These are phyloP conservation scores for Elsinoe ampelina DNA, from an alignment of 2,329 filamentous ascomycete genomes.

Conservation along the genomic window DNA sequence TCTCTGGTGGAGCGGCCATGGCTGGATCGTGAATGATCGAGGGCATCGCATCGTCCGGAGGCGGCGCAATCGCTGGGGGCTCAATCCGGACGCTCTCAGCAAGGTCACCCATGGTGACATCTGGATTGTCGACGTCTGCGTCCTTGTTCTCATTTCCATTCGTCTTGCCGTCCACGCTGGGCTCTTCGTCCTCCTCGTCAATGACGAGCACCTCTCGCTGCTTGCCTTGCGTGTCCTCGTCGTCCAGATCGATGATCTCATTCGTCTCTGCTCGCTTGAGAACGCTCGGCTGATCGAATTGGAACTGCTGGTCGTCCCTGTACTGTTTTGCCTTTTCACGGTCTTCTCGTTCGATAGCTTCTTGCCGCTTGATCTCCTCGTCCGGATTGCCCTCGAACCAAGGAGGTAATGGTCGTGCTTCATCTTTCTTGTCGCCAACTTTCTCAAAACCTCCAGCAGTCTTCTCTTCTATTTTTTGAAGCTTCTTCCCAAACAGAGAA, in stretches of 20 bases:
- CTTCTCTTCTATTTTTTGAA: conserved; percentile 44
- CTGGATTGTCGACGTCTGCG: not conserved
- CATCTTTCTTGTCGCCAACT: conserved; percentile 35
- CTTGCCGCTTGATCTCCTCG: conserved; percentile 47
- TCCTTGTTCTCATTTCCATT: conserved; percentile 19
- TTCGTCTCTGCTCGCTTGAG: conserved; percentile 47
- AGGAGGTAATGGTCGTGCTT: conserved; percentile 58
- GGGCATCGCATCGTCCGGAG: conserved; percentile 13
- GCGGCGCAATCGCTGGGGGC: conserved; percentile 27
- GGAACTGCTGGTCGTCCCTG: conserved; percentile 52
- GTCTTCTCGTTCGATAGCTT: conserved; percentile 30
- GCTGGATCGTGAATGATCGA: conserved; percentile 11
- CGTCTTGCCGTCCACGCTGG: conserved; percentile 5
- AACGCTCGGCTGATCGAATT: conserved; percentile 44
- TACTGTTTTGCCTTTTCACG: conserved; percentile 51
- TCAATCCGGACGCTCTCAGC: conserved; percentile 35
- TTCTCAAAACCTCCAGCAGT: conserved; percentile 58
- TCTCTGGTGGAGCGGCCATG: not conserved
- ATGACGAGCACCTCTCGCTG: conserved; percentile 38
- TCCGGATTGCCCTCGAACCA: conserved; percentile 58
- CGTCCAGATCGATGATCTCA: conserved; percentile 41
- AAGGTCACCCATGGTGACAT: conserved; percentile 34
- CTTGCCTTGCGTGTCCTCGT: conserved; percentile 32
- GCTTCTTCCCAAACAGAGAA: conserved; percentile 44
- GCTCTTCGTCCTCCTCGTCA: conserved; percentile 25